Percentiles rank a stretch among this genome's conserved stretches.
Conservation (phyloP, 441 rosid genomes). For the Gossypium davidsonii region DNA sequence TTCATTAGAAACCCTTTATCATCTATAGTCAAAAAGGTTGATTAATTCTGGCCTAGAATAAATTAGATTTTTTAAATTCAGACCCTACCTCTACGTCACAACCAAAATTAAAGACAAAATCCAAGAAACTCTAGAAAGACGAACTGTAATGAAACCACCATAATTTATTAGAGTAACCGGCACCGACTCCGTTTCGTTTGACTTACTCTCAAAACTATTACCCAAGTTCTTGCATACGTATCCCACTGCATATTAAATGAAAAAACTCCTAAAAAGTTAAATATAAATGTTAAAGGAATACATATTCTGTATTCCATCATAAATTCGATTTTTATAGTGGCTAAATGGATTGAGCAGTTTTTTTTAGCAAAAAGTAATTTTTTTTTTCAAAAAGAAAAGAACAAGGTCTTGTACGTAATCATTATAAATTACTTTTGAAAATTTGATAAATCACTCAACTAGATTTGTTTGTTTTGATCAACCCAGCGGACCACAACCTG, state of each 20-base stretch:
- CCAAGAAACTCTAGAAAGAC: background rate
- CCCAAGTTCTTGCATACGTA: background rate
- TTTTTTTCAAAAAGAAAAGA: too few species aligned
- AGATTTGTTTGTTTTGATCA: background rate
- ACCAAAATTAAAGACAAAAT: background rate
- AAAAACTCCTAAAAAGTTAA: too few species aligned
- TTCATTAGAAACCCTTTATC: slow-evolving; percentile 14
- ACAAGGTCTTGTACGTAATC: background rate
- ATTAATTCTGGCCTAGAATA: background rate
- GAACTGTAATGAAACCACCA: background rate
- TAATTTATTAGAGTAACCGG: background rate
- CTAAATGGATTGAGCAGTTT: too few species aligned
- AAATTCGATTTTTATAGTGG: too few species aligned
- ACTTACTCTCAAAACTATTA: background rate
- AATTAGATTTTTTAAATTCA: background rate
- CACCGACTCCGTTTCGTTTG: background rate
- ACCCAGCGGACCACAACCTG: background rate
- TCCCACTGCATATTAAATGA: background rate
- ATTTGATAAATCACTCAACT: background rate
- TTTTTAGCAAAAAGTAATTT: too few species aligned
- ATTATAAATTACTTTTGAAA: background rate
- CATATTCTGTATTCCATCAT: too few species aligned
- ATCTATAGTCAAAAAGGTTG: background rate
- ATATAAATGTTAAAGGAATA: too few species aligned
- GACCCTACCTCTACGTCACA: background rate